Percentiles rank a stretch among this genome's conserved stretches.
phyloP scores from a whole-genome alignment of 1,284 basidiomycete genomes.

The Cystobasidium slooffiae region DNA sequence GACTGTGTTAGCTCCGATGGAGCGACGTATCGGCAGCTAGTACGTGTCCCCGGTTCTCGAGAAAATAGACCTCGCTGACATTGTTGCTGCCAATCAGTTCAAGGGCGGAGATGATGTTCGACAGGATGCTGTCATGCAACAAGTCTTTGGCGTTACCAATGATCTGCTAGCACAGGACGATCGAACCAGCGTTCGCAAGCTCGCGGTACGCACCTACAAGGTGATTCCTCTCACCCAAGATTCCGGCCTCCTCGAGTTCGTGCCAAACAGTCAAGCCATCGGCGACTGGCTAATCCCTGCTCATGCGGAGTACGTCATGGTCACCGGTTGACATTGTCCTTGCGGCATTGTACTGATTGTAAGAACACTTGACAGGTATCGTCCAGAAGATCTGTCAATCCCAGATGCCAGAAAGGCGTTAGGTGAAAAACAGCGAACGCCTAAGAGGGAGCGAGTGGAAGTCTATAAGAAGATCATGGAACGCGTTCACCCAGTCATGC shows the following conservation, averaged over 20 bases:
- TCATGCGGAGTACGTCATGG: conserved; percentile 65
- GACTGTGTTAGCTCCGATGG: conserved; percentile 74
- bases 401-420: conserved; percentile 54
- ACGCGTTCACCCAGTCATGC: conserved; percentile 81
- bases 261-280: conserved; percentile 75
- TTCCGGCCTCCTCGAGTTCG: conserved; percentile 90
- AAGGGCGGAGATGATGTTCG: conserved; percentile 91
- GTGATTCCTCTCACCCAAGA: conserved; percentile 82
- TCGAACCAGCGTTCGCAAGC: conserved; percentile 72
- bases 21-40: conserved; percentile 75
- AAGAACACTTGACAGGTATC: conserved; percentile 13
- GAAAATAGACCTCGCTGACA: not conserved
- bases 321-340: not conserved
- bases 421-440: conserved; percentile 52
- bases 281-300: conserved; percentile 66
- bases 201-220: conserved; percentile 81
- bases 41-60: conserved; percentile 58
- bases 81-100: conserved; percentile 65
- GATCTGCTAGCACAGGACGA: conserved; percentile 73
- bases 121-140: conserved; percentile 98
- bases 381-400: conserved; percentile 9
- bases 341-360: not conserved
- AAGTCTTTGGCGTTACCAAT: conserved; percentile 92
- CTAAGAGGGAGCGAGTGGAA: conserved; percentile 46
- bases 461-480: conserved; percentile 65